Evolutionary conservation across 441 rosid species (phyloP), one percentile per base, ranked within the genome.

Genomic region (Breynia disticha): DNA sequence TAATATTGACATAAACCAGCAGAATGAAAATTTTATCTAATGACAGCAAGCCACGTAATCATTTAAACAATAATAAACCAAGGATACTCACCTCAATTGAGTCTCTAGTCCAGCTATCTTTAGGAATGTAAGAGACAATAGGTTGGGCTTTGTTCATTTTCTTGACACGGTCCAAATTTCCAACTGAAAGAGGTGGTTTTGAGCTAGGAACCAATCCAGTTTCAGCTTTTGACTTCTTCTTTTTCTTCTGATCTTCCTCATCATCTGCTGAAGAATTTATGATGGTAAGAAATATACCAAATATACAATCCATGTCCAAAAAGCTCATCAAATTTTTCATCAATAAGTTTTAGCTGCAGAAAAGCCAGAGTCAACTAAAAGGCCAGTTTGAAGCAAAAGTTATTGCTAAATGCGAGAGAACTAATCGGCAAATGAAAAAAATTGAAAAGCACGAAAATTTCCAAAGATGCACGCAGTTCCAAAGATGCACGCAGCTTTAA

Each of bases 181-280:
- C 81, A 55, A 74, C 80, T 60, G 72, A 9, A 14, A 13, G 2
- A 2, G 32, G 32, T 24, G 32, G 4, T 7, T 24, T 24, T 24
- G 32, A 24, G 32, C 3, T 24, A 24, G 32, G 32, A 24, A 24
- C 32, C 32, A 24, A 24, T 24, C 32, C 32, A 24, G 32, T 24
- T 24, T 24, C 32, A 24, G 32, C 7, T 39, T 39, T 39, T 39
- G 75, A 50, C 65, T 77, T 86, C 66, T 90, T 89, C 75, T 88
- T 91, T 72, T 78, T 89, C 67, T 71, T 72, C 69, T 65, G 78
- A 67, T 76, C 93, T 14, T 63, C 68, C 63, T 84, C 88, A 35
- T 84, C 87, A 62, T 84, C 97, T 93, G 72, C 72, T 67, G 43
- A 59, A 58, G 37, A 57, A 59, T 24, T 47, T 22, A 44, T 20